These are phyloP conservation scores for Elongisporangium anandrum DNA, from an alignment of 352 stramenopile species.

Conservation along the genomic window DNA sequence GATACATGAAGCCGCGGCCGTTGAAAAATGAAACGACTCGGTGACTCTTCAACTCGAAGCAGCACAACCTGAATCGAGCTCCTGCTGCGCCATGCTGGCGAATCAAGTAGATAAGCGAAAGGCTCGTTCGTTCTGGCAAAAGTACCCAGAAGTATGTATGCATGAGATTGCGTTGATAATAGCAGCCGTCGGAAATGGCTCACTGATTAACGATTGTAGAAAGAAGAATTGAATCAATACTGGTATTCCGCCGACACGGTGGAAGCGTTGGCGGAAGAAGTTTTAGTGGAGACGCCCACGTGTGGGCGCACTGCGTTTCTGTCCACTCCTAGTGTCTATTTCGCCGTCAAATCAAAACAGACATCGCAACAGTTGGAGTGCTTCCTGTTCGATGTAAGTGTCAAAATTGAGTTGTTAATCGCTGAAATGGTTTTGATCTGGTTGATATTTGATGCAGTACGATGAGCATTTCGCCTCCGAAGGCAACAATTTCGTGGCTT, in stretches of 20 bases:
- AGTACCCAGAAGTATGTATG: slow-evolving; percentile 50
- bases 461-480: slow-evolving; percentile 77
- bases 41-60: background rate
- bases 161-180: background rate
- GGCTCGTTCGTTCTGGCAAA: slow-evolving; percentile 58
- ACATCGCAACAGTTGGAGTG: slow-evolving; percentile 31
- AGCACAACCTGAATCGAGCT: background rate
- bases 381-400: slow-evolving; percentile 88
- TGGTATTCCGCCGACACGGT: slow-evolving; percentile 92
- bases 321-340: slow-evolving; percentile 93
- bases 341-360: slow-evolving; percentile 63
- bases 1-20: background rate
- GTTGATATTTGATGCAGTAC: slow-evolving; percentile 36
- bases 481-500: slow-evolving; percentile 69
- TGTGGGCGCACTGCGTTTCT: slow-evolving; percentile 83
- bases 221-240: slow-evolving; percentile 95
- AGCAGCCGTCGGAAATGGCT: background rate
- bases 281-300: slow-evolving; percentile 42
- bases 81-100: background rate
- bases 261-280: slow-evolving; percentile 59
- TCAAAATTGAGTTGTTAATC: background rate
- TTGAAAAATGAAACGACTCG: background rate
- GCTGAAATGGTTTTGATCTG: slow-evolving; percentile 4
- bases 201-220: slow-evolving; percentile 34
- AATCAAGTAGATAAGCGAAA: slow-evolving; percentile 13